Conservation (phyloP, 495 filamentous ascomycete species). For the Trichoderma asperelloides region DNA sequence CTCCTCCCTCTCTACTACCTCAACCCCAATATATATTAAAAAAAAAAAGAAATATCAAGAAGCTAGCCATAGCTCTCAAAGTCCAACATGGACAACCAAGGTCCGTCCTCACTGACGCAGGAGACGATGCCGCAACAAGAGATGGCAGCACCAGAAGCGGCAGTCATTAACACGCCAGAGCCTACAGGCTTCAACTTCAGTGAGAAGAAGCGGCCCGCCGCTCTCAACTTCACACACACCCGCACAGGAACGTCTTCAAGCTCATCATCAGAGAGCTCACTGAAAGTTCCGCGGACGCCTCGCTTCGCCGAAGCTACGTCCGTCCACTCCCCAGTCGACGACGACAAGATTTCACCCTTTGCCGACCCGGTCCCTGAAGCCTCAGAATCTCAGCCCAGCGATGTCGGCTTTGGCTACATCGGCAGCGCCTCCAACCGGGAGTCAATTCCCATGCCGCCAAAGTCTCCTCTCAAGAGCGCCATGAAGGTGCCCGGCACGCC, state of each 20-base stretch:
- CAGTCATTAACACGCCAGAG: slow-evolving; percentile 15
- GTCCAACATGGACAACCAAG: slow-evolving; percentile 4
- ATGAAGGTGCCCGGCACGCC: slow-evolving; percentile 77
- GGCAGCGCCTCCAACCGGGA: slow-evolving; percentile 42
- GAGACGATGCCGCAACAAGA: slow-evolving; percentile 19
- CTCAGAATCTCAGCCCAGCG: slow-evolving; percentile 58
- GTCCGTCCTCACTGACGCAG: slow-evolving; percentile 16
- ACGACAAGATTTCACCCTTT: slow-evolving; percentile 48
- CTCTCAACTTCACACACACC: slow-evolving; percentile 37
- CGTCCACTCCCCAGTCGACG: slow-evolving; percentile 76
- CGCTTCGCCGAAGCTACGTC: slow-evolving; percentile 87
- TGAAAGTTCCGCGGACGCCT: slow-evolving; percentile 71
- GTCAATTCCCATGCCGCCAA: slow-evolving; percentile 54
- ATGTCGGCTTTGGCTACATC: slow-evolving; percentile 90
- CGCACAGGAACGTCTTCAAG: slow-evolving; percentile 40
- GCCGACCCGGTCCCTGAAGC: slow-evolving; percentile 56
- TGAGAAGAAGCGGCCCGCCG: slow-evolving; percentile 43
- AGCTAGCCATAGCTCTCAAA: background rate
- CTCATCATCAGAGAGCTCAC: slow-evolving; percentile 48
- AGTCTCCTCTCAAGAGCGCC: slow-evolving; percentile 73
- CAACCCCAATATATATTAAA: background rate
- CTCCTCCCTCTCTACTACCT: slow-evolving; percentile 12
- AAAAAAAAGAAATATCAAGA: background rate
- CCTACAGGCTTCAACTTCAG: slow-evolving; percentile 17
- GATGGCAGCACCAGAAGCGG: slow-evolving; percentile 10